Conservation (phyloP, 208 protist species). For the Leishmania guyanensis region DNA sequence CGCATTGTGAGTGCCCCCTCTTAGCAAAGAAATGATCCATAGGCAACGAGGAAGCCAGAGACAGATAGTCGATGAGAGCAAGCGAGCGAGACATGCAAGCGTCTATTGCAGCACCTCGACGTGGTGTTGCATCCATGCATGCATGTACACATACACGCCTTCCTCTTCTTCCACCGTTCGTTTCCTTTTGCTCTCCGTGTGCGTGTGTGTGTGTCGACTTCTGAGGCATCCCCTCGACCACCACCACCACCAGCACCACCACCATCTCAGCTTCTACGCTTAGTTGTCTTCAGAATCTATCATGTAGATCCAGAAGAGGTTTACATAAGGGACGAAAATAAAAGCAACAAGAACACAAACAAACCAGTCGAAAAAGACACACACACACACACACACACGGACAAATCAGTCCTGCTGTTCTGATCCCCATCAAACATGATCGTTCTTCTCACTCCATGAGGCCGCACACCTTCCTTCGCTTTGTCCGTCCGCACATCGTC, state of each 20-base stretch:
- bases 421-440: background rate
- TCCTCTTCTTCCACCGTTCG: background rate
- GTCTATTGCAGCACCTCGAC: background rate
- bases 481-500: background rate
- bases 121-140: background rate
- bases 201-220: background rate
- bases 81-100: background rate
- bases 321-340: background rate
- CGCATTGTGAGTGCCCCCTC: background rate
- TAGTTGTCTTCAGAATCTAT: conserved; percentile 1
- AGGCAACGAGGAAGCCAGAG: background rate
- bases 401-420: background rate
- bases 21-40: background rate
- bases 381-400: background rate
- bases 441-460: background rate
- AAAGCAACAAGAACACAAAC: background rate
- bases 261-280: background rate
- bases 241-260: background rate
- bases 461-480: background rate
- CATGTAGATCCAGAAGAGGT: conserved; percentile 1
- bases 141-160: background rate
- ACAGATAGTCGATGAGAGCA: background rate
- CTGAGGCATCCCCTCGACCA: background rate
- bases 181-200: background rate
- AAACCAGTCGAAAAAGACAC: background rate